phyloP scores from a whole-genome alignment of 331 rosid genomes.

The Pyrus hybrid region DNA sequence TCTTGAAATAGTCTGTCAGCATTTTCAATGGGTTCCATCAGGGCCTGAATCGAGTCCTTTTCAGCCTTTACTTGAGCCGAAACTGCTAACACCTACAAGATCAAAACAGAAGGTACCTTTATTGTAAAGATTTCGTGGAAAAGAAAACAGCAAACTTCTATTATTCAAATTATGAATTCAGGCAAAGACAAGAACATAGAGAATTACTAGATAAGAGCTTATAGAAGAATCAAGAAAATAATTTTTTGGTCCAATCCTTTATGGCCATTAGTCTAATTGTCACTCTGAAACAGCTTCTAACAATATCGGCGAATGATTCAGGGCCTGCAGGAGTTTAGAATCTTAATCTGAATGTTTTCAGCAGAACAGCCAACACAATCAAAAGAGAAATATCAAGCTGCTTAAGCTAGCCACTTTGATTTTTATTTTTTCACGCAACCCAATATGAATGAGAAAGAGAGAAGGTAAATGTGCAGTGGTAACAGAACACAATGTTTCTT shows the following conservation, averaged over 20 bases:
- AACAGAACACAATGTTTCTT: not conserved
- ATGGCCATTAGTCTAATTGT: not conserved
- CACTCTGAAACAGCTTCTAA: not conserved
- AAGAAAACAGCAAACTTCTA: not conserved
- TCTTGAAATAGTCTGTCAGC: constrained; percentile 66
- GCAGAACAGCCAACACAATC: not conserved
- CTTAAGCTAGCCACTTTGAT: not conserved
- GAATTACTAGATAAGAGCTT: too few relatives aligned
- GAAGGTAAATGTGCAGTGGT: not conserved
- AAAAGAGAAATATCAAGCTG: not conserved
- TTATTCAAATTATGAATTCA: not conserved
- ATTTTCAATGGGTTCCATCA: constrained; percentile 69
- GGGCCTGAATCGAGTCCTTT: constrained; percentile 53
- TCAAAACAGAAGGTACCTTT: not conserved
- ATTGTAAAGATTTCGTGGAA: not conserved
- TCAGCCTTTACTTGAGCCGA: constrained; percentile 79
- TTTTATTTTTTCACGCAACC: not conserved
- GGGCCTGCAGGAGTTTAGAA: not conserved
- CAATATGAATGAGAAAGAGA: not conserved
- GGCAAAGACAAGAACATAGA: not conserved
- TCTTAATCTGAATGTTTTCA: not conserved
- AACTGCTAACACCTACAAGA: constrained; percentile 62
- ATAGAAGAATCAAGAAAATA: not conserved
- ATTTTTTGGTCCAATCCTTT: not conserved
- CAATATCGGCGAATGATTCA: not conserved